Conservation (phyloP, 2,329 filamentous ascomycete species). For the Fusarium odoratissimum region DNA sequence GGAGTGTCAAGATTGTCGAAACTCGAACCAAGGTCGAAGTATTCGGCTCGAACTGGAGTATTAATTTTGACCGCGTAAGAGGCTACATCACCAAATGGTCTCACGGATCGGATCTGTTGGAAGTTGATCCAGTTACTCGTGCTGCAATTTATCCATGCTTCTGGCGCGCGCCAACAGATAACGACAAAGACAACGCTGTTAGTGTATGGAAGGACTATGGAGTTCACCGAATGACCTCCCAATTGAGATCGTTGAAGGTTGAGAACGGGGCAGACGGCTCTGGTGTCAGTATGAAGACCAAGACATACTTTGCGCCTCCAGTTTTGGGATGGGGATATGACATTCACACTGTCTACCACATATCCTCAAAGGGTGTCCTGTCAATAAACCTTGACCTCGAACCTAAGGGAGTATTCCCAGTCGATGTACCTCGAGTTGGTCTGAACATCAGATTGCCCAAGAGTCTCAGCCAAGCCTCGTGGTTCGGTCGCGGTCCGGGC, state of each 20-base stretch:
- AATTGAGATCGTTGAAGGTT: background rate
- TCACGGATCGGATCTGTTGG: background rate
- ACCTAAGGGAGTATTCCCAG: background rate
- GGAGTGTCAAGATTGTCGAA: background rate
- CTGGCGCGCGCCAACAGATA: conserved; percentile 14
- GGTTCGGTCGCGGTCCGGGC: conserved; percentile 6
- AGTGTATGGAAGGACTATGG: conserved; percentile 9
- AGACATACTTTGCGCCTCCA: conserved; percentile 1
- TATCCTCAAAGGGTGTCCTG: background rate
- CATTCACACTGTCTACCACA: background rate
- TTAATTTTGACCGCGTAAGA: conserved; percentile 2
- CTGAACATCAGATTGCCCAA: conserved; percentile 10
- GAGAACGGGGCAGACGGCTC: accelerated
- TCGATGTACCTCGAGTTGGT: background rate
- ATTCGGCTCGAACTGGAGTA: background rate
- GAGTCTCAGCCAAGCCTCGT: background rate
- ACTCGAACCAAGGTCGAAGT: background rate
- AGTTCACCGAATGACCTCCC: conserved; percentile 13
- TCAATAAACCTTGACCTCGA: background rate
- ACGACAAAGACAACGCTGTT: conserved; percentile 6
- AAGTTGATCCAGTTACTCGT: background rate
- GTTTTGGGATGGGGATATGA: conserved; percentile 20
- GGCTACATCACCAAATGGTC: conserved; percentile 14
- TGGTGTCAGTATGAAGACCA: background rate
- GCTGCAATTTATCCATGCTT: conserved; percentile 13